Percentiles rank a stretch among this genome's conserved stretches.
Conservation (phyloP, 1,284 basidiomycete genomes). For the Puccinia hordei region DNA sequence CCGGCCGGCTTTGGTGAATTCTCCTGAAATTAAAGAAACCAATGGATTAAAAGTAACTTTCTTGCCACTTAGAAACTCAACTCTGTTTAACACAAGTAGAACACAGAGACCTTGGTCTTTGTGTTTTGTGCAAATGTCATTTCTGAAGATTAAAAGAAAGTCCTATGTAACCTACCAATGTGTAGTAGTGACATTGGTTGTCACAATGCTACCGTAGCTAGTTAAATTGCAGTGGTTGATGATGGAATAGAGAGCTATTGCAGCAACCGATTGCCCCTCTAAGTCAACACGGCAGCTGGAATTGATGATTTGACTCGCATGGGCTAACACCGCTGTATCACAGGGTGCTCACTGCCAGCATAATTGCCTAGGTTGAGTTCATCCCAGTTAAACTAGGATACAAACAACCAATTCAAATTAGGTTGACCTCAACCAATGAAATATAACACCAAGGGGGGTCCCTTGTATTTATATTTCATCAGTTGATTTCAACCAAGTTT, state of each 20-base stretch:
- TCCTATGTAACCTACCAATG: too few relatives aligned
- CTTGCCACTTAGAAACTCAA: slow-evolving; percentile 12
- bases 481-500: too few relatives aligned
- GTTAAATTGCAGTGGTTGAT: background rate
- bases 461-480: too few relatives aligned
- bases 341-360: slow-evolving; percentile 1
- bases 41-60: slow-evolving; percentile 2
- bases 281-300: slow-evolving; percentile 13
- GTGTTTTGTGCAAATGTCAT: slow-evolving; percentile 15
- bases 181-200: too few relatives aligned
- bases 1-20: background rate
- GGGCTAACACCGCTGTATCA: background rate
- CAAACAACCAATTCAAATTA: too few relatives aligned
- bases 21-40: background rate
- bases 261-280: background rate
- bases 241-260: slow-evolving; percentile 2
- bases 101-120: slow-evolving; percentile 20
- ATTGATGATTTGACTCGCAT: background rate
- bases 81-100: background rate
- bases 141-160: background rate
- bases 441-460: too few relatives aligned
- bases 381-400: too few relatives aligned
- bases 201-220: background rate
- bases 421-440: too few relatives aligned
- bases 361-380: too few relatives aligned